Base-by-base conservation (phyloP, 2,329 filamentous ascomycete species). In the Cryoendolithus antarcticus region DNA sequence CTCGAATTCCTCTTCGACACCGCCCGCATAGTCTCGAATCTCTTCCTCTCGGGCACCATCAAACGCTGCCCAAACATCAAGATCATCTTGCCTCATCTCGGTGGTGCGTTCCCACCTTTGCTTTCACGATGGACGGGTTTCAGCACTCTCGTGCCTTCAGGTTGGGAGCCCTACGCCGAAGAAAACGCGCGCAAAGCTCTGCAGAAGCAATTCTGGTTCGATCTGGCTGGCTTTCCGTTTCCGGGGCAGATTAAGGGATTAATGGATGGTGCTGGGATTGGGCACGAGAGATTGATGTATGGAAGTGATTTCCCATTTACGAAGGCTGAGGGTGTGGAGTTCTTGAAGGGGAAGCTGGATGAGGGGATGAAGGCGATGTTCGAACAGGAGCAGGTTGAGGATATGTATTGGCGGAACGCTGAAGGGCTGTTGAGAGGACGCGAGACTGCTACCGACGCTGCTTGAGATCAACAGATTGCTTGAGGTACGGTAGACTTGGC, bases 1-100 rank as follows among this genome's bases (percentile, higher is more conserved):
- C 62, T 69, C 29, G 67, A 71, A 43, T 73, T 72, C 52, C 60
- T 73, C 46, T 73, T 74, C 50, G 71, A 74, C 40, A 69, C 67
- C 0, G 65, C 67, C 2, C 54, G 70, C 0, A 61, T 63, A 0
- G 61, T 71, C 1, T 60, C 63, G 29, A 69, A 71, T 43, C 55
- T 73, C 8, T 66, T 73, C 44, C 50, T 67, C 10, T 62, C 58
- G 3, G 67, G 67, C 4, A 70, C 67, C 0, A 56, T 72, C 2
- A 52, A 59, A 11, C 56, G 61, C 1, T 67, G 61, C 54, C 65
- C 69, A 0, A 52, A 69, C 34, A 55, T 73, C 39, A 63, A 51
- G 1, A 65, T 67, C 51, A 62, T 73, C 13, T 54, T 73, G 10
- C 64, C 69, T 2, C 70, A 73, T 45, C 54, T 61, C 3, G 70